Conservation (phyloP, 139 green algal species). For the Eudorina sp. region DNA sequence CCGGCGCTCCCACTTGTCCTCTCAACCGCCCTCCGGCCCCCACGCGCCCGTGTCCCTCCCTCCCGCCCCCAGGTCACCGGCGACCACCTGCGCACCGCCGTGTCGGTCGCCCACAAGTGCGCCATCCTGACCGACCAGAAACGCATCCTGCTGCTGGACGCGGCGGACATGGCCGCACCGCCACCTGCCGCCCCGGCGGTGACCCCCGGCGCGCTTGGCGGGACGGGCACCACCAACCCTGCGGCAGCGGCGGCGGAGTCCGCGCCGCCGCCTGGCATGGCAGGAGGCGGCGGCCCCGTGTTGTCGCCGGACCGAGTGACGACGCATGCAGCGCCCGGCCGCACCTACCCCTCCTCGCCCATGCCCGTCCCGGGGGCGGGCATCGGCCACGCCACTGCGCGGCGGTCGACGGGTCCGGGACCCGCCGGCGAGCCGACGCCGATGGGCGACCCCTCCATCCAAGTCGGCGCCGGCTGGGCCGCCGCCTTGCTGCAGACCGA, state of each 20-base stretch:
- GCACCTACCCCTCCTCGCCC: neutral
- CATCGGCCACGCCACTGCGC: neutral
- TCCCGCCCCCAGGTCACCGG: conserved; percentile 52
- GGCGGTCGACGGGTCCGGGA: neutral
- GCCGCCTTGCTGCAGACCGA: neutral
- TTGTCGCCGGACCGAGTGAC: neutral
- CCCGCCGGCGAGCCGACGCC: conserved; percentile 26
- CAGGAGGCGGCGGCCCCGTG: no score
- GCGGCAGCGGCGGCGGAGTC: no score
- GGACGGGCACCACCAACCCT: no score
- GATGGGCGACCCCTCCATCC: conserved; percentile 30
- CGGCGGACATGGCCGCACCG: neutral
- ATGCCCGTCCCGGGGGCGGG: neutral
- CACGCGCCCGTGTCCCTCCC: neutral
- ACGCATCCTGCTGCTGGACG: conserved; percentile 63
- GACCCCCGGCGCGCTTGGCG: no score
- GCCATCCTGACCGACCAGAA: conserved; percentile 55
- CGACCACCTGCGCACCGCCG: conserved; percentile 69
- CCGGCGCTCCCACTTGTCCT: no score
- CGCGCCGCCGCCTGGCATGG: no score
- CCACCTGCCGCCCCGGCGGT: no score
- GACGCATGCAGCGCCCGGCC: neutral
- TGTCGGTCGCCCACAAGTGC: conserved; percentile 68
- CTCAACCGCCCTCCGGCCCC: neutral
- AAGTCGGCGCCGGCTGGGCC: neutral